Evolutionary conservation across 805 yeast species (phyloP).

Genomic region (Wickerhamomyces alni): DNA sequence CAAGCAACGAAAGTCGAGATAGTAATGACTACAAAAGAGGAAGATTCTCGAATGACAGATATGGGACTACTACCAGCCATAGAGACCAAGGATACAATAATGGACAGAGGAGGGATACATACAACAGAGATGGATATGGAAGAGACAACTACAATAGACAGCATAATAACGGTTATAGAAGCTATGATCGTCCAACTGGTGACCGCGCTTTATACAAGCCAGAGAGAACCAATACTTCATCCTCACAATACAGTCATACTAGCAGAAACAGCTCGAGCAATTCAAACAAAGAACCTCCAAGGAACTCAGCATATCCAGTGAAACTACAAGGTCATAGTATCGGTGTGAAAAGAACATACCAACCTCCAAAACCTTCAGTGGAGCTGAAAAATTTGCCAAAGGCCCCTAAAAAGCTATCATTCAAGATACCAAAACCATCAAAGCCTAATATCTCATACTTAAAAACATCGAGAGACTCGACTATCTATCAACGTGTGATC

Average conservation of each 20-base stretch:
- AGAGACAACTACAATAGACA: neutral
- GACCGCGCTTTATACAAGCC: neutral
- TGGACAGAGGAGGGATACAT: neutral
- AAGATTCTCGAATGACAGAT: neutral
- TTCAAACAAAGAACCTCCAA: too few relatives aligned
- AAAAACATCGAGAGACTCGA: conserved; percentile 18
- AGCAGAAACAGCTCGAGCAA: neutral
- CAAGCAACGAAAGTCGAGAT: neutral
- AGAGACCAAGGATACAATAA: neutral
- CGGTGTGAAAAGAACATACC: neutral
- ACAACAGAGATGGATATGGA: neutral
- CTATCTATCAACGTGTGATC: conserved; percentile 56
- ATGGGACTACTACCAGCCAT: neutral
- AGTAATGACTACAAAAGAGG: neutral
- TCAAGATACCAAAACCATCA: conserved; percentile 12
- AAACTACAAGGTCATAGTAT: too few relatives aligned
- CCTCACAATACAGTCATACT: neutral
- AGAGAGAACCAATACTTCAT: neutral
- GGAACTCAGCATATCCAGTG: too few relatives aligned
- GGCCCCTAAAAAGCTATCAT: conserved; percentile 16
- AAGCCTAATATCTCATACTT: conserved; percentile 13
- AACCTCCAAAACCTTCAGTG: neutral
- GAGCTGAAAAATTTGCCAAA: conserved; percentile 9
- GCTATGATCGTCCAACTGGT: neutral
- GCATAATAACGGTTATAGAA: neutral